phyloP scores from a whole-genome alignment of 192 early-diverging fungal species.

The Rhizophagus sp. region DNA sequence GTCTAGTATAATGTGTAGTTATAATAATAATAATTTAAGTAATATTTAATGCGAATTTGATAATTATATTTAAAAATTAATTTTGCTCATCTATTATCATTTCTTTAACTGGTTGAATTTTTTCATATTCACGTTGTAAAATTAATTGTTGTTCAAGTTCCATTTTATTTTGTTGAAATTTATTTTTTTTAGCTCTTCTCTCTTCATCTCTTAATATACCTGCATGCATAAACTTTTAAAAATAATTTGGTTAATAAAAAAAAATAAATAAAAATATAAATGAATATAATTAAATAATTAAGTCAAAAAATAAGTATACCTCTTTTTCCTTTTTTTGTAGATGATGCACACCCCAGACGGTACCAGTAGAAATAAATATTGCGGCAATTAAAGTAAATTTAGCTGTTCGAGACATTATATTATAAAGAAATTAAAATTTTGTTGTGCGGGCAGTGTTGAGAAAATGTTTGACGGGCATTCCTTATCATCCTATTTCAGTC shows the following conservation, averaged over 20 bases:
- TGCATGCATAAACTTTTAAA: not conserved
- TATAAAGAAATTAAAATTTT: not conserved
- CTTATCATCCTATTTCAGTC: too few relatives aligned
- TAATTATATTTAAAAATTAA: not conserved
- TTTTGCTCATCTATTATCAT: not conserved
- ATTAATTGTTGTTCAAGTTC: constrained; percentile 3
- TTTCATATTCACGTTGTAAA: constrained; percentile 9
- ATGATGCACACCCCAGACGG: not conserved
- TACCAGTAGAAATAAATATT: not conserved
- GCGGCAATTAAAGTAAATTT: not conserved
- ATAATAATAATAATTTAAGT: too few relatives aligned
- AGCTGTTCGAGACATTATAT: not conserved
- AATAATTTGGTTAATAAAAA: too few relatives aligned
- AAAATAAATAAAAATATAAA: too few relatives aligned
- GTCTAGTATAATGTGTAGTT: not conserved
- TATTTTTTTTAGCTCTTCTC: not conserved
- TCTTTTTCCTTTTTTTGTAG: not conserved
- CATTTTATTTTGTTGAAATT: not conserved
- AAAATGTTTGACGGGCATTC: too few relatives aligned
- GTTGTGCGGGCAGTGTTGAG: too few relatives aligned
- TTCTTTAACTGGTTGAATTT: not conserved
- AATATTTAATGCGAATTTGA: too few relatives aligned
- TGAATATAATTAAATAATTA: too few relatives aligned
- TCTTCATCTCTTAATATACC: not conserved
- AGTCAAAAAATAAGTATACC: not conserved